Conservation (phyloP, 305 asterid species). For the Solanum hybrid region DNA sequence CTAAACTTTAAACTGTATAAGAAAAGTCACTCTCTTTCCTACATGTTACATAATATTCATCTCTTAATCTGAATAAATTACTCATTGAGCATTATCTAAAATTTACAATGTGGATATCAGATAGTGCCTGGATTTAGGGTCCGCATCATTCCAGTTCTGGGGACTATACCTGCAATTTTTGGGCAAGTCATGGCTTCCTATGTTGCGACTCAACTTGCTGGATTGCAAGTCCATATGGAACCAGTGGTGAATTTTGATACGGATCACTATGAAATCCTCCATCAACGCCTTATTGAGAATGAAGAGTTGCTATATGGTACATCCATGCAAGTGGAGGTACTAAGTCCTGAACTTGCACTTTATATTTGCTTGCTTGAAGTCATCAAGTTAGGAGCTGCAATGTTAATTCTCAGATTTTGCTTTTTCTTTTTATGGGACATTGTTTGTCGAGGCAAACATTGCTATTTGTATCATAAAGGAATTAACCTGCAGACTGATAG, state of each 20-base stretch:
- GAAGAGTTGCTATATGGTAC: slow-evolving; percentile 85
- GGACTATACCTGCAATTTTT: slow-evolving; percentile 93
- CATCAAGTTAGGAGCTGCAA: background rate
- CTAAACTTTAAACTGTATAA: background rate
- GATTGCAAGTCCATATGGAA: slow-evolving; percentile 70
- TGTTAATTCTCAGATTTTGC: background rate
- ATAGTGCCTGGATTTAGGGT: slow-evolving; percentile 95
- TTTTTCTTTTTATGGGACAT: background rate
- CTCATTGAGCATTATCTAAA: background rate
- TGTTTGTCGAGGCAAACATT: background rate
- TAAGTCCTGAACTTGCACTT: slow-evolving; percentile 6
- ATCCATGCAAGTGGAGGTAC: slow-evolving; percentile 70
- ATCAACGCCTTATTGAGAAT: slow-evolving; percentile 89
- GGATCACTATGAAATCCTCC: slow-evolving; percentile 74
- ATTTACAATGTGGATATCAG: slow-evolving; percentile 34
- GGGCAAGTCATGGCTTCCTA: slow-evolving; percentile 98
- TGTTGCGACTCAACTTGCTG: slow-evolving; percentile 72
- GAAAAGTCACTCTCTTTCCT: background rate
- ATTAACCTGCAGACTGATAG: background rate
- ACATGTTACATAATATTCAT: background rate
- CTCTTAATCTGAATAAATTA: background rate
- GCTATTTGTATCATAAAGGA: background rate
- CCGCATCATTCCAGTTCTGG: slow-evolving; percentile 93
- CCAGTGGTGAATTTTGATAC: slow-evolving; percentile 79
- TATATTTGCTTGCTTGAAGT: slow-evolving; percentile 3